A percentile compares a stretch with the other conserved stretches of the same genome.
phyloP scores from a whole-genome alignment of 768 basidiomycete species.

The Calocybe cyanea region DNA sequence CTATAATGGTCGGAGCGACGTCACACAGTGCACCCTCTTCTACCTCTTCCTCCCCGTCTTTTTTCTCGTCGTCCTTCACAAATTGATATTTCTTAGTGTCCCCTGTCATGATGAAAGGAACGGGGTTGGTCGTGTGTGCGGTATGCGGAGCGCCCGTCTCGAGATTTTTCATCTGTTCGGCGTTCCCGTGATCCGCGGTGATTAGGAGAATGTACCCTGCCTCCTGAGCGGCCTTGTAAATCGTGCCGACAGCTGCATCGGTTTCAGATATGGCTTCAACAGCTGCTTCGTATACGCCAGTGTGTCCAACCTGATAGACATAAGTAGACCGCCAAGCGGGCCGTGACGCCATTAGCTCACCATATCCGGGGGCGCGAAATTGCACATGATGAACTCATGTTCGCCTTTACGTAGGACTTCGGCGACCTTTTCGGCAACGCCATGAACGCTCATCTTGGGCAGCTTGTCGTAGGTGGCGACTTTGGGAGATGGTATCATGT shows the following conservation, averaged over 20 bases:
- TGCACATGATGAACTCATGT: constrained; percentile 94
- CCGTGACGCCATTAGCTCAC: constrained; percentile 31
- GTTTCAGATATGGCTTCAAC: constrained; percentile 86
- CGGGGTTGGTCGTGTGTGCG: constrained; percentile 85
- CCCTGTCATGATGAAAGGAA: constrained; percentile 87
- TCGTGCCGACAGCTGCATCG: constrained; percentile 83
- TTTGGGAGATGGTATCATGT: constrained; percentile 89
- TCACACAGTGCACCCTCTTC: constrained; percentile 82
- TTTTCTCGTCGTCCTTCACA: constrained; percentile 46
- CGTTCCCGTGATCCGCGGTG: constrained; percentile 95
- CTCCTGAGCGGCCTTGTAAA: constrained; percentile 81
- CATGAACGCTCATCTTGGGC: constrained; percentile 86
- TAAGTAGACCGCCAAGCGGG: neutral
- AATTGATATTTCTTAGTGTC: constrained; percentile 55
- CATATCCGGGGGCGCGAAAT: constrained; percentile 98
- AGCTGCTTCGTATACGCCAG: constrained; percentile 87
- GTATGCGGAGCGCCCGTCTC: constrained; percentile 87
- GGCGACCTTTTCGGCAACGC: constrained; percentile 90
- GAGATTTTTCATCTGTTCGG: constrained; percentile 88
- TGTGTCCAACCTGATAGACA: constrained; percentile 73
- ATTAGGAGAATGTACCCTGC: constrained; percentile 85
- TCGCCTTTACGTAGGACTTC: constrained; percentile 67
- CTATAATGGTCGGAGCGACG: constrained; percentile 87
- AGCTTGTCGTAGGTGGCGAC: constrained; percentile 93
- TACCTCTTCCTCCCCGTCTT: constrained; percentile 42